Base-by-base conservation (phyloP, 768 basidiomycete species). In the Pleurotus salmoneostramineus region DNA sequence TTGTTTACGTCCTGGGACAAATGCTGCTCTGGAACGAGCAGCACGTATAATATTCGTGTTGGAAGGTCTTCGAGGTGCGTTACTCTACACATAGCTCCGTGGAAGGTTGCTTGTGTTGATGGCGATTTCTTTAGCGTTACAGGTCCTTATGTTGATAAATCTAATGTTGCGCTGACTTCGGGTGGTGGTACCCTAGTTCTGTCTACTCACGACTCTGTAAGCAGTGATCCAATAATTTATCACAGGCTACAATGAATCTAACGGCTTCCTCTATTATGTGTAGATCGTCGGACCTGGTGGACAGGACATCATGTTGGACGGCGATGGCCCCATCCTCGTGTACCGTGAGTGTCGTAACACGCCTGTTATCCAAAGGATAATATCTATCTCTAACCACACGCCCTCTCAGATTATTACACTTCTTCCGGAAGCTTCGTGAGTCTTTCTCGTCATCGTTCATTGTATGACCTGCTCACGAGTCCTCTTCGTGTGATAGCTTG, bases 21-120 rank as follows among this genome's bases (percentile, higher is more conserved):
- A 2, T 83, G 82, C 68, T 83, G 83, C 66, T 47, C 65, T 21
- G 82, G 82, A 3, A 75, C 73, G 12, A 70, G 68, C 7, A 81
- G 80, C 67, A 84, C 82, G 0, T 84, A 84, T 63, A 85, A 83
- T 59, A 85, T 84, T 56, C 76, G 82, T 6, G 82, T 85, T 33
- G 81, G 81, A 17, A 73, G 83, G 33, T 76, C 80, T 4, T 63
- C 71, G 3, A 73, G 68, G 79, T 79, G 50, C 37, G 73, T 65
- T 15, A 32, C 21, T 42, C 33, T 34, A 10, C 27, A 21, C 32
- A 56, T 12, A 36, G 6, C n/a, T 45, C 44, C 11, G 17, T 6
- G 11, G 44, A n/a, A 45, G n/a, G n/a, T 48, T 40, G 5, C 34
- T 17, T 59, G 50, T 27, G 21, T 27, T 27, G 21, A 27, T 3